Evolutionary conservation across 1,139 yeast genomes (phyloP), one percentile per base, ranked within the genome.

Genomic region (Kodamaea suecica): DNA sequence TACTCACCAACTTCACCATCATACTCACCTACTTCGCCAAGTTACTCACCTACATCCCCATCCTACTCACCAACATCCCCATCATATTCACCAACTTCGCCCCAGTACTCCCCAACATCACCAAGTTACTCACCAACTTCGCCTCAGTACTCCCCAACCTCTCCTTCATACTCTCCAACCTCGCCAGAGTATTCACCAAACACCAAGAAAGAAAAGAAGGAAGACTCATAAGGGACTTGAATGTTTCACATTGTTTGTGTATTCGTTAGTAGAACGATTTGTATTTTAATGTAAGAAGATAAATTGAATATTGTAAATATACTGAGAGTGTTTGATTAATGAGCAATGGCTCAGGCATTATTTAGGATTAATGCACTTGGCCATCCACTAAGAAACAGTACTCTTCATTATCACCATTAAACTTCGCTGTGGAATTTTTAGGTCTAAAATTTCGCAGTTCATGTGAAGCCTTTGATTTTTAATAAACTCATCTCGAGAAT

Each of bases 61-160:
- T 50, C 63, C 7, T 83, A 82, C 58, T 70, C 80, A 0, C 94
- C 94, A 39, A 82, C 95, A 0, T 78, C 87, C 2, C 94, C 94
- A 45, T 48, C 63, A 2, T 80, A 80, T 52, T 64, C 75, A 1
- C 87, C 95, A 36, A 81, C 92, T 0, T 76, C 84, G 1, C 92
- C 94, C 44, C 52, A 67, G 2, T 79, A 79, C 55, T 67, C 80
- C 0, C 92, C 92, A 40, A 82, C 92, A 0, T 78, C 86, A 1
- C 95, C 95, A 43, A 51, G 67, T 3, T 84, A 84, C 58, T 71
- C 82, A 0, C 95, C 95, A 38, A 83, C 95, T 0, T 73, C 83
- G 6, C 92, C 90, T 49, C 41, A 53, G 20, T 67, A 69, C 48
- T 59, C 69, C 1, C 80, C 80, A 33, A 75, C 80, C 0, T 66